Conservation (phyloP, 495 filamentous ascomycete species). For the Chlorociboria aeruginascens region DNA sequence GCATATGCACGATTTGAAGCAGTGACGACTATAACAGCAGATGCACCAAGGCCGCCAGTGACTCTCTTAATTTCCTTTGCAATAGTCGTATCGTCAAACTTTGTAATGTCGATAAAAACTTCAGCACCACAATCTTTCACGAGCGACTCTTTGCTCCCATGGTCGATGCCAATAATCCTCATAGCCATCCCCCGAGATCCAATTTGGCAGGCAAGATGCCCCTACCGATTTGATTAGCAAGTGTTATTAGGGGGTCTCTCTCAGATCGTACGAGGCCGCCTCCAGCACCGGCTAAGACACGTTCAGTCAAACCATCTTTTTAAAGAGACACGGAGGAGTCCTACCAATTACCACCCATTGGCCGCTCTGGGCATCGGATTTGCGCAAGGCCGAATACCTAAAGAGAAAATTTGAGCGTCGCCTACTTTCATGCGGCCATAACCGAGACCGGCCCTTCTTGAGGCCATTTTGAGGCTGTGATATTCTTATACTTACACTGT, state of each 20-base stretch:
- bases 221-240: constrained; percentile 2
- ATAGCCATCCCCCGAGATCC: constrained; percentile 48
- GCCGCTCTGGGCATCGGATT: constrained; percentile 44
- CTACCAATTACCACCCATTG: constrained; percentile 48
- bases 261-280: constrained; percentile 39
- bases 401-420: constrained; percentile 21
- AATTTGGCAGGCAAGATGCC: constrained; percentile 55
- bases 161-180: constrained; percentile 59
- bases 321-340: constrained; percentile 3
- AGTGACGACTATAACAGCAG: constrained; percentile 52
- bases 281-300: constrained; percentile 41
- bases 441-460: constrained; percentile 1
- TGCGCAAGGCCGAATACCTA: constrained; percentile 42
- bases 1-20: constrained; percentile 56
- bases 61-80: constrained; percentile 36
- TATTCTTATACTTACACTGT: constrained; percentile 26
- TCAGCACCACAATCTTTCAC: constrained; percentile 51
- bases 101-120: constrained; percentile 56
- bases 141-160: constrained; percentile 48
- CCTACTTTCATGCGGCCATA: constrained; percentile 11
- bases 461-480: constrained; percentile 8
- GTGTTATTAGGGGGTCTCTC: not conserved
- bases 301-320: constrained; percentile 1
- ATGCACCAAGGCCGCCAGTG: constrained; percentile 48
- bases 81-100: constrained; percentile 36